Percentiles rank a stretch among this genome's conserved stretches.
Evolutionary conservation across 176 grass and related monocot genomes (phyloP).

Genomic region (Puccinellia tenuiflora): DNA sequence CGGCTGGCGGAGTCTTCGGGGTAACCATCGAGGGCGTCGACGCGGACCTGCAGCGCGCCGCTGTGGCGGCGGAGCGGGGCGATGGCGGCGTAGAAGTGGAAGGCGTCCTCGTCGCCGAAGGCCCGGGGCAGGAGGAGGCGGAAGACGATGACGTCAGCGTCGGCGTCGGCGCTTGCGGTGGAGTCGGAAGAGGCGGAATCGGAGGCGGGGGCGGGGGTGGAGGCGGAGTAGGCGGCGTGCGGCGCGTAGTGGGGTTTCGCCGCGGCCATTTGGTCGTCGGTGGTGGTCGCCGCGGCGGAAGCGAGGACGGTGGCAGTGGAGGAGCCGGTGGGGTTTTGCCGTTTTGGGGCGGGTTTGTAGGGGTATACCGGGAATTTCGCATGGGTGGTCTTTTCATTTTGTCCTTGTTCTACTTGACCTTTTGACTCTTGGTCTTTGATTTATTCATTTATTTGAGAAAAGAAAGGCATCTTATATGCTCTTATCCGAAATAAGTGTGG

Average conservation of each 20-base stretch:
- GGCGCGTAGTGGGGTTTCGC: conserved; percentile 3
- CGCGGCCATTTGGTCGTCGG: conserved; percentile 15
- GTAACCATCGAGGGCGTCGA: conserved; percentile 15
- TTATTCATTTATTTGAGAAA: too few species aligned
- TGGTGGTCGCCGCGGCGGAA: neutral
- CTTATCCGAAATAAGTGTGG: too few species aligned
- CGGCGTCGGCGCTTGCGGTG: neutral
- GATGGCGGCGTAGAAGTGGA: conserved; percentile 36
- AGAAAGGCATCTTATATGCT: too few species aligned
- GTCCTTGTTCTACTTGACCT: neutral
- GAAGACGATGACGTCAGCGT: neutral
- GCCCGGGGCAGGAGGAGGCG: conserved; percentile 32
- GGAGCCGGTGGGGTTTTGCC: conserved; percentile 3
- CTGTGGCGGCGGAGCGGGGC: conserved; percentile 25
- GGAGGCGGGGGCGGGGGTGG: neutral
- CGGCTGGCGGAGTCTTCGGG: neutral
- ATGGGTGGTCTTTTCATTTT: neutral
- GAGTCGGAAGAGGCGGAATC: neutral
- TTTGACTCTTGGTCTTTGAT: too few species aligned
- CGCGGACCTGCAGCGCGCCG: conserved; percentile 24
- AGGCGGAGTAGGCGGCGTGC: neutral
- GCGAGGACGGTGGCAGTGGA: neutral
- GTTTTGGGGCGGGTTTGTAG: neutral
- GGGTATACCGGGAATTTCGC: neutral
- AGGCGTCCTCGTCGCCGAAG: conserved; percentile 38